Evolutionary conservation across 345 rosid species (phyloP).

Genomic region (Fremontodendron californicum): DNA sequence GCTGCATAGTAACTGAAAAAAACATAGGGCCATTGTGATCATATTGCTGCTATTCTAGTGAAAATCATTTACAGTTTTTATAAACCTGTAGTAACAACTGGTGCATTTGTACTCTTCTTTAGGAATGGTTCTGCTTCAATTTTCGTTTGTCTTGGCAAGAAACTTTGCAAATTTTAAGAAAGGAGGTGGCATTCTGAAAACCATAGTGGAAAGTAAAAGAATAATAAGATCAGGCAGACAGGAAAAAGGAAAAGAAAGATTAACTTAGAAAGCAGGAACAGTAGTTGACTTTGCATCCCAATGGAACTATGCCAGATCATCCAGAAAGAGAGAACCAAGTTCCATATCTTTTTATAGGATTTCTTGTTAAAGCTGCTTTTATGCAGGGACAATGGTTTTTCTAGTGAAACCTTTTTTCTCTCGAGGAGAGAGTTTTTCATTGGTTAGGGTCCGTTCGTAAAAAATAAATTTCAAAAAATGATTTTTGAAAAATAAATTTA

Average conservation of each 20-base stretch:
- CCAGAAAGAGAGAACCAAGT: conserved; percentile 37
- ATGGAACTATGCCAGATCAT: too few species aligned
- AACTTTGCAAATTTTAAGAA: neutral
- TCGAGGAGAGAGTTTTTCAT: too few species aligned
- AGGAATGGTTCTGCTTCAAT: neutral
- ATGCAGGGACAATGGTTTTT: too few species aligned
- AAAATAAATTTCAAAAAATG: too few species aligned
- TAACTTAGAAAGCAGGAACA: neutral
- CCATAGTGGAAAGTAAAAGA: neutral
- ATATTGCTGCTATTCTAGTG: neutral
- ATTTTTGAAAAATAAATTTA: too few species aligned
- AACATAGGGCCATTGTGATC: conserved; percentile 4
- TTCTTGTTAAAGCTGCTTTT: conserved; percentile 25
- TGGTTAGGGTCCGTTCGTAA: too few species aligned
- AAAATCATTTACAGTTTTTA: neutral
- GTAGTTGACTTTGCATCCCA: conserved; percentile 25
- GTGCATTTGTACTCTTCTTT: neutral
- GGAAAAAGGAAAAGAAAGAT: neutral
- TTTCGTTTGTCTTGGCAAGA: neutral
- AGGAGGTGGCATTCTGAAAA: neutral
- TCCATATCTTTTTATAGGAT: conserved; percentile 23
- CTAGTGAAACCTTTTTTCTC: too few species aligned
- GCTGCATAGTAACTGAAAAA: neutral
- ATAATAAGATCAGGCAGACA: conserved; percentile 1
- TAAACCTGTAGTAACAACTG: neutral